These are phyloP conservation scores for Neonectria punicea DNA, from an alignment of 2,329 filamentous ascomycete species.

Conservation along the genomic window DNA sequence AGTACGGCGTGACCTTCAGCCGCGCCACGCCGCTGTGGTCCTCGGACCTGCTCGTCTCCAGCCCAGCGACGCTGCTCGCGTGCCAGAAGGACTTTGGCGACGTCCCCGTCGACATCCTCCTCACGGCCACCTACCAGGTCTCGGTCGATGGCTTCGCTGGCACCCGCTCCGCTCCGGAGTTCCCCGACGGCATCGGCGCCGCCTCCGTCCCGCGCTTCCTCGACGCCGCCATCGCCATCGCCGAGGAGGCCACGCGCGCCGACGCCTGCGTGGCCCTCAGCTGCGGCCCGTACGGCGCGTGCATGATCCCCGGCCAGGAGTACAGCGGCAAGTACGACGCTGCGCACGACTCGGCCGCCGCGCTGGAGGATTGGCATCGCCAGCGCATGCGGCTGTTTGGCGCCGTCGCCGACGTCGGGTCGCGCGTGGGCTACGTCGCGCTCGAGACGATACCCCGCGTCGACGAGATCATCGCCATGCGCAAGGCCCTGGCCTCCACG, in stretches of 20 bases:
- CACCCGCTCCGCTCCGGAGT: conserved; percentile 54
- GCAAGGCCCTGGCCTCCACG: conserved; percentile 52
- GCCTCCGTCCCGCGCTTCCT: conserved; percentile 54
- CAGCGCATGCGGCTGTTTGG: conserved; percentile 64
- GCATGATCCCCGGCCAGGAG: conserved; percentile 73
- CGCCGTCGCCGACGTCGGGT: conserved; percentile 48
- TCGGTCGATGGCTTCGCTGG: conserved; percentile 65
- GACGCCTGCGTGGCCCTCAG: conserved; percentile 63
- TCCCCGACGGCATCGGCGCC: conserved; percentile 56
- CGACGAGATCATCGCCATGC: conserved; percentile 69
- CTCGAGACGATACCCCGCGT: conserved; percentile 74
- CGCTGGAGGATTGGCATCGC: conserved; percentile 66
- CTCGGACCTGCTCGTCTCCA: conserved; percentile 69
- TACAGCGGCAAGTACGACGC: conserved; percentile 71
- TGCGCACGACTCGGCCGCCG: conserved; percentile 54
- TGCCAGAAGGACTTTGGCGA: conserved; percentile 67
- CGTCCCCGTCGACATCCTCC: conserved; percentile 69
- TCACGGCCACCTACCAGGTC: conserved; percentile 76
- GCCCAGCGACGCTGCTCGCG: conserved; percentile 59
- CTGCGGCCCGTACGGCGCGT: conserved; percentile 74
- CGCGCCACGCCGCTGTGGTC: conserved; percentile 72
- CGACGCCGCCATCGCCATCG: conserved; percentile 56
- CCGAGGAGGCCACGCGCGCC: conserved; percentile 46
- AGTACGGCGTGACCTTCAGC: conserved; percentile 63
- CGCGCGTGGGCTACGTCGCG: conserved; percentile 64